phyloP scores from a whole-genome alignment of 345 rosid genomes.

The Lepidium didymum region DNA sequence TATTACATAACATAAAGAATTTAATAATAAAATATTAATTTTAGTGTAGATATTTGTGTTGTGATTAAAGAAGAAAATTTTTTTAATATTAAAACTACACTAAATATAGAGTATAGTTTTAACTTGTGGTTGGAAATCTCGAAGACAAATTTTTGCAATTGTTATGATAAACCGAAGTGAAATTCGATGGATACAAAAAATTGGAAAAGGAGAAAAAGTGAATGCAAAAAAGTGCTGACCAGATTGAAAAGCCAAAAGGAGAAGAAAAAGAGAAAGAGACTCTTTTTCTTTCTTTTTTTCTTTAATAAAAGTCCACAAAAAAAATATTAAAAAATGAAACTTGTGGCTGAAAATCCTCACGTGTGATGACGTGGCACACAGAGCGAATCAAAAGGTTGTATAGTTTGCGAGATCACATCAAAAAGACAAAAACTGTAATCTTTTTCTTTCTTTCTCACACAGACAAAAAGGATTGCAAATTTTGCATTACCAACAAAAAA shows the following conservation, averaged over 20 bases:
- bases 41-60: too few species aligned
- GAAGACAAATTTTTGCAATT: too few species aligned
- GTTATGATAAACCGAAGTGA: too few species aligned
- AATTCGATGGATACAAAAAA: background rate
- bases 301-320: constrained; percentile 46
- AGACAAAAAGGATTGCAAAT: background rate
- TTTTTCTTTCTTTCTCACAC: constrained; percentile 16
- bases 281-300: background rate
- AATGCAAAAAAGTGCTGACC: constrained; percentile 28
- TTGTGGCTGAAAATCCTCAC: constrained; percentile 64
- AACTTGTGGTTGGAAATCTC: too few species aligned
- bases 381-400: constrained; percentile 44
- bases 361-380: constrained; percentile 49
- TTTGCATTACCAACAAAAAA: background rate
- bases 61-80: too few species aligned
- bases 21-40: too few species aligned
- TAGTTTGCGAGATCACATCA: constrained; percentile 25
- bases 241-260: constrained; percentile 20
- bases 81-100: too few species aligned
- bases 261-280: constrained; percentile 1
- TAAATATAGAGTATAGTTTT: too few species aligned
- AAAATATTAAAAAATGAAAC: constrained; percentile 1
- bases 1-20: too few species aligned
- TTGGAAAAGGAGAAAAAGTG: background rate
- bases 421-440: constrained; percentile 20